phyloP scores from a whole-genome alignment of 352 stramenopile genomes.

The Peronospora belbahrii region DNA sequence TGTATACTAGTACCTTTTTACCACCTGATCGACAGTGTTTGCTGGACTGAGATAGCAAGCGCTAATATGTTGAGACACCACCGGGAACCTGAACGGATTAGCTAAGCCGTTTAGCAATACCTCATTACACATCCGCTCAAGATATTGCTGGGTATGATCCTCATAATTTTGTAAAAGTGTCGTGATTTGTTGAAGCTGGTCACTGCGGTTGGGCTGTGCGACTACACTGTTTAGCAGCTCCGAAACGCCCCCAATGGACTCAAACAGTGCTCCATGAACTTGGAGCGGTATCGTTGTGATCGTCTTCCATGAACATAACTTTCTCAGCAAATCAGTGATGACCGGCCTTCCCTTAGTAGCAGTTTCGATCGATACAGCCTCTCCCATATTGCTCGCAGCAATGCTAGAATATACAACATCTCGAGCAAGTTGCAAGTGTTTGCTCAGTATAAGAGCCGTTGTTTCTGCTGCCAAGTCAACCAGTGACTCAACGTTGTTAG shows the following conservation, averaged over 20 bases:
- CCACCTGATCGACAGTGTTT: constrained; percentile 38
- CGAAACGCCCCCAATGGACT: constrained; percentile 65
- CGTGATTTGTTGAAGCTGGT: constrained; percentile 29
- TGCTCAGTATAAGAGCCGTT: constrained; percentile 63
- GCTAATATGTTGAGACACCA: constrained; percentile 74
- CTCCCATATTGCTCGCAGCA: constrained; percentile 11
- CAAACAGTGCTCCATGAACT: constrained; percentile 74
- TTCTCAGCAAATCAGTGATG: constrained; percentile 49
- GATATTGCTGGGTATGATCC: constrained; percentile 39
- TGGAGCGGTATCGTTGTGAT: constrained; percentile 71
- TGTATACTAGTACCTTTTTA: constrained; percentile 51
- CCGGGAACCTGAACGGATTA: constrained; percentile 70
- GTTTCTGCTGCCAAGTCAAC: constrained; percentile 72
- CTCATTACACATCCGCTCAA: constrained; percentile 58
- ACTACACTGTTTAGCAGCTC: constrained; percentile 55
- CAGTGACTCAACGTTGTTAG: constrained; percentile 47
- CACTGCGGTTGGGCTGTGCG: constrained; percentile 17
- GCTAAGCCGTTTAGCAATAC: constrained; percentile 62
- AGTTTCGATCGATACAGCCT: constrained; percentile 17
- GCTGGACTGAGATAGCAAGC: constrained; percentile 69
- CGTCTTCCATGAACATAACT: constrained; percentile 46
- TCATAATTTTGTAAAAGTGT: constrained; percentile 46
- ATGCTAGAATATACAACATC: constrained; percentile 53
- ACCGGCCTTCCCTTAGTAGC: constrained; percentile 48
- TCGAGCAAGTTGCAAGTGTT: constrained; percentile 72